These are phyloP conservation scores for Phytophthora pisi DNA, from an alignment of 352 stramenopile genomes.

Conservation along the genomic window DNA sequence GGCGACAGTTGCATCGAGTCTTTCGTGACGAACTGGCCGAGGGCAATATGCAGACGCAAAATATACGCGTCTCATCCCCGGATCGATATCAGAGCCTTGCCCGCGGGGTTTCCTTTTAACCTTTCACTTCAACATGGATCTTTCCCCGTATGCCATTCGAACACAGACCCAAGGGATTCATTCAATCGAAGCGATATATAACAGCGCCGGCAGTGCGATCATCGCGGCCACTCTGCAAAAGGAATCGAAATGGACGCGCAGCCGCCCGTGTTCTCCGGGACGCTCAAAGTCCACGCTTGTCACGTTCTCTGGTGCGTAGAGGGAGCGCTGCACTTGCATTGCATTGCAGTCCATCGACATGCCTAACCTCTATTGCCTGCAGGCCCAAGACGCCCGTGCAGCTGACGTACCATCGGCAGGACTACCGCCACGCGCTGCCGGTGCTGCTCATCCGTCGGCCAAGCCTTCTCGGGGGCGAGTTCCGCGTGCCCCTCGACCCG, in stretches of 20 bases:
- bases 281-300: conserved; percentile 34
- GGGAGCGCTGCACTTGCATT: conserved; percentile 2
- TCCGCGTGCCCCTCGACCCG: conserved; percentile 37
- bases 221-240: conserved; percentile 4
- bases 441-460: conserved; percentile 37
- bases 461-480: conserved; percentile 26
- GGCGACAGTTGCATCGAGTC: conserved; percentile 1
- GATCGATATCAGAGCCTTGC: conserved; percentile 23
- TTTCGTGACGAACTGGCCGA: conserved; percentile 4
- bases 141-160: conserved; percentile 8
- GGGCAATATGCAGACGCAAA: conserved; percentile 4
- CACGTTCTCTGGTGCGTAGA: conserved; percentile 33
- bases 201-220: too few relatives aligned
- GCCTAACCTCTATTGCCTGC: conserved; percentile 7
- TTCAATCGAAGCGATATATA: background rate
- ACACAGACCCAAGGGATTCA: conserved; percentile 31
- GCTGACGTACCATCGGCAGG: conserved; percentile 32
- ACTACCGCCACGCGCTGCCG: conserved; percentile 36
- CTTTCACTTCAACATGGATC: conserved; percentile 21
- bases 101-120: background rate
- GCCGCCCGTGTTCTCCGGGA: conserved; percentile 34
- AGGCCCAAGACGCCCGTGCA: conserved; percentile 39
- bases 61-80: conserved; percentile 2
- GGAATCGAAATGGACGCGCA: conserved; percentile 28
- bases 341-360: background rate